Evolutionary conservation across 495 filamentous ascomycete genomes (phyloP), one percentile per base, ranked within the genome.

Genomic region (Lepraria neglecta): DNA sequence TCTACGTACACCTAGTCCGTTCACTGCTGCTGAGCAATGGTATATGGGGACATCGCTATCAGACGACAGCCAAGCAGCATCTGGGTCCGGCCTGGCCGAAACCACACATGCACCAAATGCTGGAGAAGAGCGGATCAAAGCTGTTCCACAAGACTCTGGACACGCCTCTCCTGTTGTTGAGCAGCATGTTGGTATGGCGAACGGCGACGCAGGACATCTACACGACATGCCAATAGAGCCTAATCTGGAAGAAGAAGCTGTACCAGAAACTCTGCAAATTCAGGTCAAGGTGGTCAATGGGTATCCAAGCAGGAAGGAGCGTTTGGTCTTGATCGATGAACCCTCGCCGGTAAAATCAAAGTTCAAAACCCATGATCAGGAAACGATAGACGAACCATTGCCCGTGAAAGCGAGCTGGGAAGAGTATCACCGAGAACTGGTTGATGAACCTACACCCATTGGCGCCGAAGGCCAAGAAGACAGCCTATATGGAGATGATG

Each of bases 1-100:
- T 72, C 74, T 96, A 61, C 83, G 91, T 12, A 90, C 88, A 6
- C 87, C 89, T 3, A 95, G 90, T 68, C 90, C 91, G 2, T 88
- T 95, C 65, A 92, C 85, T 1, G 85, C 87, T 53, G 84, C 90
- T 43, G 87, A 89, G 52, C 81, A 84, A 56, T 91, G 87, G 85
- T 90, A 89, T 71, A 76, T 78, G 24, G 82, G 82, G 60, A 72
- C 78, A 0, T 68, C 80, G 24, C 14, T 33, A 28, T 38, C 54
- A 47, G 64, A 65, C 45, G 43, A 24, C 43, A 44, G 21, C 15
- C 46, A 59, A 15, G 40, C 54, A 44, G 42, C 40, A 42, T 27
- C 45, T 51, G 47, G 55, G 21, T 35, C 46, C 15, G 55, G 55
- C 38, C 51, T 56, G 6, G 35, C 28, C 40, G 40, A 58, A n/a